Conservation (phyloP, 2,329 filamentous ascomycete genomes). For the Elsinoe australis region DNA sequence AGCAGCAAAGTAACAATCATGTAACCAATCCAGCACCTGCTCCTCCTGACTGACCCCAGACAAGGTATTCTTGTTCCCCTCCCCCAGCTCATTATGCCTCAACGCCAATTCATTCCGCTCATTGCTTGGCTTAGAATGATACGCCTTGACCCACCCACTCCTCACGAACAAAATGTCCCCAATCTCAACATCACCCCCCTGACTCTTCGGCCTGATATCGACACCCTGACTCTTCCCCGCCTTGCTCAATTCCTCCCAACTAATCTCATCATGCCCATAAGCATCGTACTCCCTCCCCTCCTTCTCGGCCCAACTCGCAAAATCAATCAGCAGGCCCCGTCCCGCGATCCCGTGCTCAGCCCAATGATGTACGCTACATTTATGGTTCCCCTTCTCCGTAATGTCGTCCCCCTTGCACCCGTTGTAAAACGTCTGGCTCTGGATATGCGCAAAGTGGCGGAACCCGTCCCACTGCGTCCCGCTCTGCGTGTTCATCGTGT, state of each 20-base stretch:
- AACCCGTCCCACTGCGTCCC: conserved; percentile 43
- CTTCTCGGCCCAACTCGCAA: conserved; percentile 35
- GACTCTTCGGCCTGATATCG: conserved; percentile 49
- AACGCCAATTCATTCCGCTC: conserved; percentile 32
- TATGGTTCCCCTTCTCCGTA: conserved; percentile 34
- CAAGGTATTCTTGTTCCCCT: conserved; percentile 38
- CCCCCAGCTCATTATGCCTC: conserved; percentile 39
- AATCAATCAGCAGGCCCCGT: conserved; percentile 39
- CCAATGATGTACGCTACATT: conserved; percentile 41
- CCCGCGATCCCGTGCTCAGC: conserved; percentile 39
- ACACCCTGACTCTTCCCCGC: conserved; percentile 54
- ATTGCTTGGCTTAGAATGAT: conserved; percentile 46
- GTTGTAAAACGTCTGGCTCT: conserved; percentile 37
- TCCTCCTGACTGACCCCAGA: conserved; percentile 48
- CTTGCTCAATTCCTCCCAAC: conserved; percentile 44
- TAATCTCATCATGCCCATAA: conserved; percentile 37
- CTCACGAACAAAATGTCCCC: conserved; percentile 56
- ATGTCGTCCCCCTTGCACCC: conserved; percentile 37
- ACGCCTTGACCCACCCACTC: conserved; percentile 54
- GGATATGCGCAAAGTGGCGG: conserved; percentile 37
- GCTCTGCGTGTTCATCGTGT: conserved; percentile 43
- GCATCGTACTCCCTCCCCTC: conserved; percentile 38
- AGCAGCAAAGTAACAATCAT: conserved; percentile 47
- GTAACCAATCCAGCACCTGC: conserved; percentile 51
- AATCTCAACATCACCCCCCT: conserved; percentile 48